Base-by-base conservation (phyloP, 2,329 filamentous ascomycete genomes). In the Leptographium procerum region DNA sequence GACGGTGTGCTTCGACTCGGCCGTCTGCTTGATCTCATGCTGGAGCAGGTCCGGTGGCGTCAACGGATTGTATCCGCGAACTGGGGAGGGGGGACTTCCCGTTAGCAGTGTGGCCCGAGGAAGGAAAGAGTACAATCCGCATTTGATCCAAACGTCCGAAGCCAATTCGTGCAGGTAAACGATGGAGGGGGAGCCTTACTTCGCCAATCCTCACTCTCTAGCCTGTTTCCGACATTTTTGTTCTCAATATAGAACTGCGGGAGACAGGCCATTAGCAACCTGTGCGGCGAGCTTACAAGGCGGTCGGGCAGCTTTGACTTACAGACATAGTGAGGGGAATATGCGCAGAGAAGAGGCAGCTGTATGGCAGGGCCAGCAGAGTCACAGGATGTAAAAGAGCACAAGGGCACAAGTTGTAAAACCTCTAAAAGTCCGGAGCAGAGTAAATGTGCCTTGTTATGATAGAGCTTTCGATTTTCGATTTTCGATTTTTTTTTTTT, bases 31-130 rank as follows among this genome's bases (percentile, higher is more conserved):
- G 67, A 99, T 92, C 72, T 97, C 91, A 79, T 92, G 88, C 73
- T 97, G 92, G 61, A 99, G 89, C 63, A 99, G 85, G 69, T 96
- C 89, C 62, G 94, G 94, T 8, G 94, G 86, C 16, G 90, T 96
- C 65, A 99, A 79, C 67, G 89, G 92, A 71, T 95, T 96, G 81
- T 95, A 92, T 66, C 92, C 92, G 62, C 87, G 86, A 72, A 91
- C 87, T 89, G 43, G 34, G 13, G 55, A 45, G 29, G 3, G 19
- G 47, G 11, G 22, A 33, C 10, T n/a, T 29, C 9, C 11, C 1
- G 33, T 57, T 43, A 57, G 55, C 31, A 26, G 24, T 10, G 4
- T 7, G 22, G 16, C 2, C n/a, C 29, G n/a, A 33, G 14, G 4
- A 6, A 6, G 14, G 29, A n/a, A n/a, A n/a, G n/a, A n/a, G n/a